Evolutionary conservation across 352 stramenopile species (phyloP).

Genomic region (Blastocystis sp.): DNA sequence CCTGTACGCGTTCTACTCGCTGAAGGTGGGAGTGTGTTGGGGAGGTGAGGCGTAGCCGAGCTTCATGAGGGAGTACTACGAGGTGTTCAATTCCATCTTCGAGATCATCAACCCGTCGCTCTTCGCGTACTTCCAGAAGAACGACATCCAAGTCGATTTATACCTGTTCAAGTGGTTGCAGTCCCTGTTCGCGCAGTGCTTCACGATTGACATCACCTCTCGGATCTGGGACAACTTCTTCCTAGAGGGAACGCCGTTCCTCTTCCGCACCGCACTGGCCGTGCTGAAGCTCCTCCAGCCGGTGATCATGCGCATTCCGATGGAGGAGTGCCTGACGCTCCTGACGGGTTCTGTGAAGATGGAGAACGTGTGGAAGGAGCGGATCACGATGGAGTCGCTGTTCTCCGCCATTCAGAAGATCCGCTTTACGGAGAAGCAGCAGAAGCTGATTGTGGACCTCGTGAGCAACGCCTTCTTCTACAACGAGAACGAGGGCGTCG

Average conservation of each 20-base stretch:
- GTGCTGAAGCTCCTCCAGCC: slow-evolving; percentile 50
- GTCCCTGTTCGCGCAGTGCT: slow-evolving; percentile 47
- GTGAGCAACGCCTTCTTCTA: slow-evolving; percentile 59
- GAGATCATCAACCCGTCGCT: slow-evolving; percentile 31
- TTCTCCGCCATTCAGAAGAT: slow-evolving; percentile 33
- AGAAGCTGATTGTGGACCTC: slow-evolving; percentile 11
- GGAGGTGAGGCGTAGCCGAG: background rate
- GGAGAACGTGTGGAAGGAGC: slow-evolving; percentile 41
- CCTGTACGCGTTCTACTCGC: slow-evolving; percentile 66
- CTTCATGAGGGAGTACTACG: slow-evolving; percentile 54
- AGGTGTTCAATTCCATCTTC: slow-evolving; percentile 57
- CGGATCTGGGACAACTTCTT: slow-evolving; percentile 65
- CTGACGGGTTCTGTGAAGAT: slow-evolving; percentile 22
- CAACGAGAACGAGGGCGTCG: background rate
- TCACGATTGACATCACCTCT: slow-evolving; percentile 40
- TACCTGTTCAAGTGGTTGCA: slow-evolving; percentile 65
- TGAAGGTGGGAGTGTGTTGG: background rate
- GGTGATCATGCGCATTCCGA: background rate
- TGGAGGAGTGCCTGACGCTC: slow-evolving; percentile 44
- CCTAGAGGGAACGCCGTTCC: slow-evolving; percentile 49
- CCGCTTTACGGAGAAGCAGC: slow-evolving; percentile 31
- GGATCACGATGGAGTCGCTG: slow-evolving; percentile 3
- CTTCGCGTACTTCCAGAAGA: slow-evolving; percentile 40
- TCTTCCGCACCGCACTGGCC: slow-evolving; percentile 40
- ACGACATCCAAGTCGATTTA: slow-evolving; percentile 10